Conservation (phyloP, 1,284 basidiomycete species). For the Irpex sp. region DNA sequence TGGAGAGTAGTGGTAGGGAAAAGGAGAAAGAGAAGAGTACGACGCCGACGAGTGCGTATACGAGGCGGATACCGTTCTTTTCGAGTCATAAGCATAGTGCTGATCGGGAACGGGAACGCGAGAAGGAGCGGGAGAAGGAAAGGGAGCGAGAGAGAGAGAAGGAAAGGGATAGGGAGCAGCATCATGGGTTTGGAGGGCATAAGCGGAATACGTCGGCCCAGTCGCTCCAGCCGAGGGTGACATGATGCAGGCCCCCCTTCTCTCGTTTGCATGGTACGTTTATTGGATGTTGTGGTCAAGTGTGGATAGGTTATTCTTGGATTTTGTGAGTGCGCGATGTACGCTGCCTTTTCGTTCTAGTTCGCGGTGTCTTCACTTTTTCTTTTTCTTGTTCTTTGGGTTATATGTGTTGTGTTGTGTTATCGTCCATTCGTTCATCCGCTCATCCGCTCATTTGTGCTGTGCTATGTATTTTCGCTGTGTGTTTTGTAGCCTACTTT, state of each 20-base stretch:
- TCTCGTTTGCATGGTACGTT: too few relatives aligned
- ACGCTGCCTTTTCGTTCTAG: too few relatives aligned
- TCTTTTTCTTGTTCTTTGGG: slow-evolving; percentile 1
- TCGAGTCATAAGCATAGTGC: slow-evolving; percentile 34
- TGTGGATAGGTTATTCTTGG: too few relatives aligned
- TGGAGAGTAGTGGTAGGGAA: slow-evolving; percentile 3
- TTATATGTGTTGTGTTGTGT: not conserved
- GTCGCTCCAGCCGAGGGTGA: slow-evolving; percentile 30
- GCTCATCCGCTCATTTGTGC: not conserved
- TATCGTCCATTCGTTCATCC: too few relatives aligned
- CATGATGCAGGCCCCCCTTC: not conserved
- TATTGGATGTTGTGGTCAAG: too few relatives aligned
- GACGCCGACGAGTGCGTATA: slow-evolving; percentile 40
- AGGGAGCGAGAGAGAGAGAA: not conserved
- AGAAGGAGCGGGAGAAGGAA: slow-evolving; percentile 18
- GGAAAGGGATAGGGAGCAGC: not conserved
- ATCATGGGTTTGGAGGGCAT: slow-evolving; percentile 32
- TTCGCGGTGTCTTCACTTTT: too few relatives aligned
- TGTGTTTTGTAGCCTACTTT: slow-evolving; percentile 9
- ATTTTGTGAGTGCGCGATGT: too few relatives aligned
- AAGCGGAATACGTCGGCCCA: slow-evolving; percentile 58
- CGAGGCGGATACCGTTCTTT: slow-evolving; percentile 60
- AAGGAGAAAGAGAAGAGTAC: slow-evolving; percentile 14
- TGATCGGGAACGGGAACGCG: slow-evolving; percentile 31
- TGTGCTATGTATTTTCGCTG: slow-evolving; percentile 5